A percentile compares a stretch with the other conserved stretches of the same genome.
Evolutionary conservation across 176 grass and related monocot genomes (phyloP).

Genomic region (Pontederia paniculata): DNA sequence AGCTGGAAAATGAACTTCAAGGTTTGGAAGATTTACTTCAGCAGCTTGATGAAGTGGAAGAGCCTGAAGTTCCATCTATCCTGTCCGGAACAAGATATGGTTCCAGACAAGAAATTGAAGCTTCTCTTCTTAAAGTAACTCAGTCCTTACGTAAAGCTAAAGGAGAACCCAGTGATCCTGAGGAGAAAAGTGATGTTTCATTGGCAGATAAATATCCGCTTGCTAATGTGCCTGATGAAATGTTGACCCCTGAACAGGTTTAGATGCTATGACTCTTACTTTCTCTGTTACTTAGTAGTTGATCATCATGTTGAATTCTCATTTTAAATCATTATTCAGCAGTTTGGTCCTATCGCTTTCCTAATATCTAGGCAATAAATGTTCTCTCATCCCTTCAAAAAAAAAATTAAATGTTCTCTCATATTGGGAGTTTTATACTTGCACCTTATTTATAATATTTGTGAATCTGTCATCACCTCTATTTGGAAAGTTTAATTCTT

Average conservation of each 20-base stretch:
- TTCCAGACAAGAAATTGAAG: slow-evolving; percentile 87
- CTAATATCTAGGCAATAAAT: too few relatives aligned
- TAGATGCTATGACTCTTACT: background rate
- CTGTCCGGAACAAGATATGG: slow-evolving; percentile 43
- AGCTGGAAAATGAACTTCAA: slow-evolving; percentile 55
- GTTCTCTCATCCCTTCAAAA: too few relatives aligned
- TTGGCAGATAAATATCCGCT: slow-evolving; percentile 76
- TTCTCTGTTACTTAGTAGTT: background rate
- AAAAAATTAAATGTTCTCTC: too few relatives aligned
- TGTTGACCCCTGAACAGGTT: slow-evolving; percentile 76
- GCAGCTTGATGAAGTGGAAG: slow-evolving; percentile 64
- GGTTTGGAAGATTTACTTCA: slow-evolving; percentile 54
- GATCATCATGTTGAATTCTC: background rate
- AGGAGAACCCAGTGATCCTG: slow-evolving; percentile 59
- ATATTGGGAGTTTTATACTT: too few relatives aligned
- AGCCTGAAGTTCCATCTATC: slow-evolving; percentile 49
- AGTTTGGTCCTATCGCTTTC: too few relatives aligned
- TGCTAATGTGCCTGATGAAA: slow-evolving; percentile 67
- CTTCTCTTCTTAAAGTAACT: slow-evolving; percentile 44
- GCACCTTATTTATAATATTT: too few relatives aligned
- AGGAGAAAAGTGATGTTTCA: slow-evolving; percentile 50
- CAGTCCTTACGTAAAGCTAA: slow-evolving; percentile 85
- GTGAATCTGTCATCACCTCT: too few relatives aligned
- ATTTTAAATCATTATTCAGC: background rate
- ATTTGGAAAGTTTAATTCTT: too few relatives aligned